Base-by-base conservation (phyloP, 2,329 filamentous ascomycete genomes). In the Calonectria honghensis region DNA sequence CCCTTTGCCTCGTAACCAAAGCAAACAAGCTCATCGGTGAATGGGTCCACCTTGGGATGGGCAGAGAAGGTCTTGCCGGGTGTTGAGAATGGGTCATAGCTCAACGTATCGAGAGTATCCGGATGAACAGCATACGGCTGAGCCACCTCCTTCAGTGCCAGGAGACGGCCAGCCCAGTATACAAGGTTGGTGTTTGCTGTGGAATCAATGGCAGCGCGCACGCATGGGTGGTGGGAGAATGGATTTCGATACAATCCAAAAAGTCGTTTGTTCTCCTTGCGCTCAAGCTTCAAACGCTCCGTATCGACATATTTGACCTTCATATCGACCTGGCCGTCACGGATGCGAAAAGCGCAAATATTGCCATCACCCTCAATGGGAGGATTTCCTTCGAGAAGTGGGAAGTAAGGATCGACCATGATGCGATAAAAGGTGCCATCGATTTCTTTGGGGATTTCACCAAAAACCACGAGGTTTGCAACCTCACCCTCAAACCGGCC, bases 401-500 rank as follows among this genome's bases (percentile, higher is more conserved):
- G 54, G 24, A 61, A 61, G 54, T 61, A 61, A 61, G 54, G 54
- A 18, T 61, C 54, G n/a, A 61, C 54, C 54, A 61, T 61, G 13
- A 61, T 61, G 32, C 54, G 54, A 10, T 61, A 61, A 27, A 61
- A 61, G 5, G 54, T 61, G 6, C 54, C 54, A 4, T 61, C 32
- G 18, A 61, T 61, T 32, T 61, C 54, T 37, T 61, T 61, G 35
- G 54, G 54, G 5, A 61, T 61, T 27, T 61, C 35, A 14, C 54
- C 54, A 61, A 61, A 61, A 4, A 61, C 54, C 37, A 61, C 54
- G 7, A 61, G 54, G 6, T 61, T 61, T n/a, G 54, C 20, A 39
- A 61, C 54, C 10, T 61, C 54, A 27, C 54, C 54, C n/a, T 61
- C 54, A 11, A 61, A 61, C n/a, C 54, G 54, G 32, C 54, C 54